Evolutionary conservation across 306 rosid species (phyloP).

Genomic region (Purshia tridentata): DNA sequence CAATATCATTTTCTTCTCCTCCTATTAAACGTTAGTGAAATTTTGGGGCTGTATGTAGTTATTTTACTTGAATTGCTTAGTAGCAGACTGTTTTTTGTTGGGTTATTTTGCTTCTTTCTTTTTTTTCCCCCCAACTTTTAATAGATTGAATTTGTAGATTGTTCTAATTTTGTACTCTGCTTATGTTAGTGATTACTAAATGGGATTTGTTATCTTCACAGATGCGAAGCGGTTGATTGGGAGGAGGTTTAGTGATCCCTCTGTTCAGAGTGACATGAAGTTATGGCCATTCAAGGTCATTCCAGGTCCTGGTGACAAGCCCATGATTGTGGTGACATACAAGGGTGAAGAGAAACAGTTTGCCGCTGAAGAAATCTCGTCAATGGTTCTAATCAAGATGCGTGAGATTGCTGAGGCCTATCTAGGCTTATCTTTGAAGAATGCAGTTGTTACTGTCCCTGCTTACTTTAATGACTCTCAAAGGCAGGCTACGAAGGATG

Average conservation of each 20-base stretch:
- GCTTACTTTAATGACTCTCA: slow-evolving; percentile 79
- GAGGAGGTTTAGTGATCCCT: slow-evolving; percentile 57
- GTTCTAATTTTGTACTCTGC: not conserved
- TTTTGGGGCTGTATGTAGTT: no score
- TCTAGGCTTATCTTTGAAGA: slow-evolving; percentile 61
- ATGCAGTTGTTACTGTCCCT: slow-evolving; percentile 79
- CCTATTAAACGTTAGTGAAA: no score
- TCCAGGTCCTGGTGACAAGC: slow-evolving; percentile 59
- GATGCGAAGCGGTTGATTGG: slow-evolving; percentile 88
- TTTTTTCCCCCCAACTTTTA: not conserved
- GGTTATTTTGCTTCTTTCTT: not conserved
- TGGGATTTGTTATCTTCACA: slow-evolving; percentile 6
- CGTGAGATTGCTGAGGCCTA: slow-evolving; percentile 85
- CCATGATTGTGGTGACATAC: slow-evolving; percentile 56
- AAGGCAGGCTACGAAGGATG: slow-evolving; percentile 75
- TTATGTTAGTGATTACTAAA: not conserved
- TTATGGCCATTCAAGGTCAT: slow-evolving; percentile 71
- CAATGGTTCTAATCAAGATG: slow-evolving; percentile 77
- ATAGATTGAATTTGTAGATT: no score
- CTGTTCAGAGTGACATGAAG: slow-evolving; percentile 74
- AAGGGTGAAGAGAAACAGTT: slow-evolving; percentile 64
- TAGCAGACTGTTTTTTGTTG: not conserved
- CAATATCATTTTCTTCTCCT: no score
- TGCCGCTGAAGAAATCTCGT: slow-evolving; percentile 64
- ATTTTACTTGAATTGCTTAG: no score